phyloP scores from a whole-genome alignment of 2,329 filamentous ascomycete species.

The Fusarium burgessii region DNA sequence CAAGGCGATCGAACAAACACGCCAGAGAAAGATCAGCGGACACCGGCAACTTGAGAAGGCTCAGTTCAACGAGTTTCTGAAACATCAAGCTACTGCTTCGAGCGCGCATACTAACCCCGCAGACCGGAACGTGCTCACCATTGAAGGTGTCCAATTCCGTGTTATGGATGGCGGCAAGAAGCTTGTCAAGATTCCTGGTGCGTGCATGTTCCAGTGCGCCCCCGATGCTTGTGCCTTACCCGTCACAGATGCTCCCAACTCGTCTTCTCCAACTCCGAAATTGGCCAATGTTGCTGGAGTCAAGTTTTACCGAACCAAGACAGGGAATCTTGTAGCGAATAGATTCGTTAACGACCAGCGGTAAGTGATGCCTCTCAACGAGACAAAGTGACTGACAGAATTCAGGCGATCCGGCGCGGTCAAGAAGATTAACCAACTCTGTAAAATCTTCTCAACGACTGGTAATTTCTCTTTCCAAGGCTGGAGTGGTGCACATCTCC shows the following conservation, averaged over 20 bases:
- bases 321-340: conserved; percentile 85
- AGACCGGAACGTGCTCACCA: conserved; percentile 70
- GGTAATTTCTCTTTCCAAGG: conserved; percentile 68
- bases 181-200: conserved; percentile 79
- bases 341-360: conserved; percentile 80
- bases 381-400: conserved; percentile 54
- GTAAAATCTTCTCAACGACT: conserved; percentile 77
- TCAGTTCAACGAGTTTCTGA: conserved; percentile 60
- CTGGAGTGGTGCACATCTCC: conserved; percentile 39
- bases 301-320: conserved; percentile 86
- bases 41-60: conserved; percentile 69
- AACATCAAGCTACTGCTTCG: conserved; percentile 42
- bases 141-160: conserved; percentile 79
- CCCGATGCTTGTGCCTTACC: conserved; percentile 44
- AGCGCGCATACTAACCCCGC: conserved; percentile 42
- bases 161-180: conserved; percentile 85
- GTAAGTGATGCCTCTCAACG: conserved; percentile 63
- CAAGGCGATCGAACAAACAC: conserved; percentile 78
- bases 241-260: conserved; percentile 66
- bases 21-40: conserved; percentile 66
- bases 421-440: conserved; percentile 79
- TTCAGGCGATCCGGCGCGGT: conserved; percentile 63
- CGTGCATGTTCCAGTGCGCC: conserved; percentile 18
- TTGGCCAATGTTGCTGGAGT: conserved; percentile 79
- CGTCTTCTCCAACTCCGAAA: conserved; percentile 78